Base-by-base conservation (phyloP, 805 yeast genomes). In the Grigorovia jiainica region DNA sequence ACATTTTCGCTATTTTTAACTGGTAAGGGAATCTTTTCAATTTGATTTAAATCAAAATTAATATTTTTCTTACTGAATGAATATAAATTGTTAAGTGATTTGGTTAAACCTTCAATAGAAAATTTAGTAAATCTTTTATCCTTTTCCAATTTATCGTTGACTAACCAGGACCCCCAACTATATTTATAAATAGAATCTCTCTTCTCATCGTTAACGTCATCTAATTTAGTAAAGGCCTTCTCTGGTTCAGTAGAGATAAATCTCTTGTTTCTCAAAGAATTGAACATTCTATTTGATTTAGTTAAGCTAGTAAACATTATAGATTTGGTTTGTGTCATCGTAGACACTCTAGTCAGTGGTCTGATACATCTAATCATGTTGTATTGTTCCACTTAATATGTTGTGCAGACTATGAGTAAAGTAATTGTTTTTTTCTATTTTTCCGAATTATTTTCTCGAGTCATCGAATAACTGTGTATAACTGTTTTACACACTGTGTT, bases 81-180 rank as follows among this genome's bases (percentile, higher is more conserved):
- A 35, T 64, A 63, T 17, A 82, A 58, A 20, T 66, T 68, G 37
- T 70, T 63, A 29, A 80, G 43, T n/a, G 78, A 63, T 20, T 66
- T 66, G 42, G 76, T 73, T 40, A 85, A 66, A 4, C 96, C 97
- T 55, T 78, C 79, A 40, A 92, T 71, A 3, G 92, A 81, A 62
- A 90, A 90, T 48, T 71, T 72, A 17, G 97, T 90, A 43, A 73
- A 75, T 63, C 98, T 78, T 51, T 76, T 77, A 13, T 71, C 76
- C 55, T 85, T 82, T 59, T 92, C 89, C 25, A 62, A 63, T 43
- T 70, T 72, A 58, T 92, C 95, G 57, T 90, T 76, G 48, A 72
- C 76, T 53, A 89, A 66, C 97, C 97, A 90, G 6, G 95, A 75
- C 38, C 98, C 98, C 95, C 97, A 90, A 3, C 92, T 71, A 59